A percentile compares a stretch with the other conserved stretches of the same genome.
Conservation (phyloP, 78 protist species). For the Dictyostelium intermedium region DNA sequence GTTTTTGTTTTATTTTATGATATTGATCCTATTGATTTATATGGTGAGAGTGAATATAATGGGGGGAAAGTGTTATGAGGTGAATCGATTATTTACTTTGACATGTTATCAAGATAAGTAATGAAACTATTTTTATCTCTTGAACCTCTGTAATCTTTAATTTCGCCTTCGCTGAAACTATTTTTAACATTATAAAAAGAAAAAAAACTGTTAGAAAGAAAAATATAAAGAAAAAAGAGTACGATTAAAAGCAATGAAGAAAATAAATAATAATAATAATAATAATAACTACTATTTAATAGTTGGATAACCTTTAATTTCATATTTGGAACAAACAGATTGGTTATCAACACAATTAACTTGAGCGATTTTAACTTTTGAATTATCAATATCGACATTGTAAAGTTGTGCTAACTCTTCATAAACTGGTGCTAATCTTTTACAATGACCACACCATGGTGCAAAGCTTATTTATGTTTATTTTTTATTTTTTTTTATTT, state of each 20-base stretch:
- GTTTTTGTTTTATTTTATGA: background rate
- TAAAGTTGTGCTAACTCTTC: conserved; percentile 76
- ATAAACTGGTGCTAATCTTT: conserved; percentile 87
- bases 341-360: conserved; percentile 62
- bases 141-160: conserved; percentile 34
- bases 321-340: background rate
- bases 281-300: conserved; percentile 21
- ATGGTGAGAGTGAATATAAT: background rate
- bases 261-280: background rate
- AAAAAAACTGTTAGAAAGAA: background rate
- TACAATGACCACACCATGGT: conserved; percentile 96
- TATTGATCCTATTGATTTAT: background rate
- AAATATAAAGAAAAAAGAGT: too few relatives aligned
- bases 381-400: background rate
- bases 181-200: background rate
- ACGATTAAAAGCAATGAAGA: too few relatives aligned
- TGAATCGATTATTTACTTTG: conserved; percentile 14
- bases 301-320: conserved; percentile 67
- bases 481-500: background rate
- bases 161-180: background rate
- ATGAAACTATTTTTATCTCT: conserved; percentile 26
- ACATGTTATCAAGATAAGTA: conserved; percentile 30
- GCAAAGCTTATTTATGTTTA: conserved; percentile 46
- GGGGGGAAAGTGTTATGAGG: background rate
- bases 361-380: conserved; percentile 49